Conservation (phyloP, 176 grass and related monocot genomes). For the Bromus sterilis region DNA sequence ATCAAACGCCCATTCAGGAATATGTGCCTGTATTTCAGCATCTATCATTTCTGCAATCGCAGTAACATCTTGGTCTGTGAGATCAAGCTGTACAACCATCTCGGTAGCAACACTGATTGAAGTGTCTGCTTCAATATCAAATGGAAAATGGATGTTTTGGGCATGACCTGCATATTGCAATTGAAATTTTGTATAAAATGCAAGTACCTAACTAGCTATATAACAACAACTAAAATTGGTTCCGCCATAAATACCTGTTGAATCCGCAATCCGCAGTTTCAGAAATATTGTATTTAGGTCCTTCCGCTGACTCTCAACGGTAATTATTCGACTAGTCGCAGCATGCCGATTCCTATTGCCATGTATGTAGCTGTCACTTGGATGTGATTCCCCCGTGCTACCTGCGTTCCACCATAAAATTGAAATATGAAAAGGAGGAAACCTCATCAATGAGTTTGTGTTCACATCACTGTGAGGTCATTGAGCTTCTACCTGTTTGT, state of each 20-base stretch:
- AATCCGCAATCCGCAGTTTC: slow-evolving; percentile 67
- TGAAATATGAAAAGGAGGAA: slow-evolving; percentile 21
- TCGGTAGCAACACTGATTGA: slow-evolving; percentile 73
- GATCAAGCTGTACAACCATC: slow-evolving; percentile 73
- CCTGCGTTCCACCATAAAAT: slow-evolving; percentile 34
- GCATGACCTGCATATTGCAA: slow-evolving; percentile 45
- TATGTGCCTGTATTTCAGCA: slow-evolving; percentile 54
- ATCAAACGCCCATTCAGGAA: slow-evolving; percentile 49
- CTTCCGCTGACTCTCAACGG: slow-evolving; percentile 59
- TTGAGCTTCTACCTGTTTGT: slow-evolving; percentile 8
- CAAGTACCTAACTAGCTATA: not conserved
- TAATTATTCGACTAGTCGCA: slow-evolving; percentile 30
- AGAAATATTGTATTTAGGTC: slow-evolving; percentile 78
- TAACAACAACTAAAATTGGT: not conserved
- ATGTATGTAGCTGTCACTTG: slow-evolving; percentile 24
- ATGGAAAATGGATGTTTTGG: slow-evolving; percentile 78
- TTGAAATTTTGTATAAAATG: not conserved
- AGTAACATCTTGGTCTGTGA: slow-evolving; percentile 72
- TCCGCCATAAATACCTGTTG: slow-evolving; percentile 43
- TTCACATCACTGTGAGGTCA: not conserved
- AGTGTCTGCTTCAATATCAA: slow-evolving; percentile 71
- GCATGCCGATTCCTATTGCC: slow-evolving; percentile 7
- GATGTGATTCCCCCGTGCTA: slow-evolving; percentile 18
- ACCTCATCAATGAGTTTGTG: not conserved
- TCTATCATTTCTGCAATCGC: slow-evolving; percentile 71